phyloP scores from a whole-genome alignment of 495 filamentous ascomycete species.

The Pyrenula massariospora region DNA sequence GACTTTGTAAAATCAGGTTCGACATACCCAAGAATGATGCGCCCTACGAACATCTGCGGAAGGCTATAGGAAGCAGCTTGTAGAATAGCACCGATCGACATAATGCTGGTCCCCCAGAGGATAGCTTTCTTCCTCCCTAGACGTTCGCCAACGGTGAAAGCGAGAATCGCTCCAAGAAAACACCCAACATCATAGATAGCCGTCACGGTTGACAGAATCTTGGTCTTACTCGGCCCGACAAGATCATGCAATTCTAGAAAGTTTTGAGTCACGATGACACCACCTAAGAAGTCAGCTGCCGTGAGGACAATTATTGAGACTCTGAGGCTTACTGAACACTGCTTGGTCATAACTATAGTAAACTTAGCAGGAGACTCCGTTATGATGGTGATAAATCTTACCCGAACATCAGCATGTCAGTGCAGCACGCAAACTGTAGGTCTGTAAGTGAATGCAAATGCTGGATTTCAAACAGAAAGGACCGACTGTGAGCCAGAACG shows the following conservation, averaged over 20 bases:
- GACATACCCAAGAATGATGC: conserved; percentile 48
- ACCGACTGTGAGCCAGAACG: no score
- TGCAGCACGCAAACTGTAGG: no score
- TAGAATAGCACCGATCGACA: conserved; percentile 50
- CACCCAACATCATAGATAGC: conserved; percentile 56
- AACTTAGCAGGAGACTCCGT: no score
- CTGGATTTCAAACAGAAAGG: no score
- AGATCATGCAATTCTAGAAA: conserved; percentile 42
- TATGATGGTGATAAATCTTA: no score
- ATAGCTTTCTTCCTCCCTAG: conserved; percentile 48
- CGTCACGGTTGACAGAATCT: no score
- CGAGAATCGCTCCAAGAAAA: conserved; percentile 48
- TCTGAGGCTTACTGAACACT: no score
- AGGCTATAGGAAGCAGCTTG: conserved; percentile 51
- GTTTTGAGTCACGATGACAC: conserved; percentile 43
- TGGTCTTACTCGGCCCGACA: conserved; percentile 33
- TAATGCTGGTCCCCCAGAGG: conserved; percentile 41
- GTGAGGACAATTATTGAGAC: no score
- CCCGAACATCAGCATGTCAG: no score
- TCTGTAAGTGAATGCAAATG: no score
- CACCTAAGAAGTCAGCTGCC: no score
- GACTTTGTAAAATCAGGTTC: conserved; percentile 15
- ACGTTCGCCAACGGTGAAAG: conserved; percentile 45
- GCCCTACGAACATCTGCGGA: conserved; percentile 52
- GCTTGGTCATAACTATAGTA: no score